A percentile compares a stretch with the other conserved stretches of the same genome.
These are phyloP conservation scores for Gymnopus androsaceus DNA, from an alignment of 1,284 basidiomycete genomes.

Conservation along the genomic window DNA sequence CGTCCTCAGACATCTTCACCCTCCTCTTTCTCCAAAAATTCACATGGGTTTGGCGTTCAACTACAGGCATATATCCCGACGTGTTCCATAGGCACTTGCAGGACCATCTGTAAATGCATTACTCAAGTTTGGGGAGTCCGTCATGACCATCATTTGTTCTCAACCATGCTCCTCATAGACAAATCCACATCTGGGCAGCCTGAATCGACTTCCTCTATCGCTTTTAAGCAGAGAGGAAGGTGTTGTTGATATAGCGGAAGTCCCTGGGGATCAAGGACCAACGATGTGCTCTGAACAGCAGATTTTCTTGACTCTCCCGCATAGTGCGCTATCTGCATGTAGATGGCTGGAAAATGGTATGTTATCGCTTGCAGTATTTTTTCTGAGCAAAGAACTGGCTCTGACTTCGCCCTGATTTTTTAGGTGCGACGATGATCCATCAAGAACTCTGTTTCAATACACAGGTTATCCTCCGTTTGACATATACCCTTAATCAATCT, in stretches of 20 bases:
- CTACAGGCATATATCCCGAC: background rate
- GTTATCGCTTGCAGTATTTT: conserved; percentile 18
- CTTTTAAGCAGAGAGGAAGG: background rate
- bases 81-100: background rate
- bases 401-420: conserved; percentile 18
- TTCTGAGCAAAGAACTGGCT: conserved; percentile 27
- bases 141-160: background rate
- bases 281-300: conserved; percentile 22
- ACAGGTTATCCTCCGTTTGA: conserved; percentile 58
- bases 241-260: background rate
- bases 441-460: conserved; percentile 71
- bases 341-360: conserved; percentile 55
- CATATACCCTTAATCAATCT: conserved; percentile 66
- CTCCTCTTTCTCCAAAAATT: background rate
- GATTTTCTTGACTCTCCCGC: conserved; percentile 44
- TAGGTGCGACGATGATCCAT: conserved; percentile 56
- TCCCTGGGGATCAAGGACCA: background rate
- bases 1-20: background rate
- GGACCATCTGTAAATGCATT: background rate
- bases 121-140: conserved; percentile 2
- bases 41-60: background rate
- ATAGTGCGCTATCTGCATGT: conserved; percentile 61
- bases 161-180: background rate
- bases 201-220: background rate
- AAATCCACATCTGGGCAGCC: no score